Percentiles rank a stretch among this genome's conserved stretches.
phyloP scores from a whole-genome alignment of 106 monocot genomes.

The Vanilla planifolia region DNA sequence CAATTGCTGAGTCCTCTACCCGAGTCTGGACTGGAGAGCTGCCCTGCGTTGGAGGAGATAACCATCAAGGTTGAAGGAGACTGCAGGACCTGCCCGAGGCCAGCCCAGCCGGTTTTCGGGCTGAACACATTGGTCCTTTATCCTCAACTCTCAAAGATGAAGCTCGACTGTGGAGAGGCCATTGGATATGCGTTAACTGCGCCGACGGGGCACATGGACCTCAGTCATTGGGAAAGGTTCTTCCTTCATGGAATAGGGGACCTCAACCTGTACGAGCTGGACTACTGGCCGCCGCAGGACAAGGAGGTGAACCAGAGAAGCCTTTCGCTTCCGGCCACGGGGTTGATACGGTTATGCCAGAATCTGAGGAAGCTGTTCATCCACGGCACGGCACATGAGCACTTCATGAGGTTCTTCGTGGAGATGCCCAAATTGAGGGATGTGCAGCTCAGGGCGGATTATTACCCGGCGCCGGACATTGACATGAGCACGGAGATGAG shows the following conservation, averaged over 20 bases:
- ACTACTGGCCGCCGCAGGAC: slow-evolving; percentile 99
- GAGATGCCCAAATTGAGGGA: slow-evolving; percentile 58
- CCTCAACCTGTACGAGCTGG: slow-evolving; percentile 59
- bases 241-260: slow-evolving; percentile 61
- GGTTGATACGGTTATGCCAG: slow-evolving; percentile 49
- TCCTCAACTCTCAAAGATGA: slow-evolving; percentile 65
- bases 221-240: slow-evolving; percentile 92
- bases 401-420: slow-evolving; percentile 89
- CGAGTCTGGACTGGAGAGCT: slow-evolving; percentile 45
- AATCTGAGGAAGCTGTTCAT: slow-evolving; percentile 80
- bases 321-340: slow-evolving; percentile 69
- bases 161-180: slow-evolving; percentile 76
- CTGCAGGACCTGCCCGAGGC: slow-evolving; percentile 46
- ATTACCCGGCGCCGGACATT: slow-evolving; percentile 92
- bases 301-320: slow-evolving; percentile 87
- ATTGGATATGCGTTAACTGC: slow-evolving; percentile 77
- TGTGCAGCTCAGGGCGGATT: slow-evolving; percentile 88
- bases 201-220: slow-evolving; percentile 81
- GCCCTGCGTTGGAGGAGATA: slow-evolving; percentile 68
- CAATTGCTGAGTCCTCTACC: slow-evolving; percentile 49
- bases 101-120: slow-evolving; percentile 41
- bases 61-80: slow-evolving; percentile 88
- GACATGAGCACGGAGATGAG: slow-evolving; percentile 97
- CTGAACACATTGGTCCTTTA: slow-evolving; percentile 36
- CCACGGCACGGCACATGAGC: slow-evolving; percentile 87